These are phyloP conservation scores for Prunus armeniaca DNA, from an alignment of 306 rosid genomes.

Conservation along the genomic window DNA sequence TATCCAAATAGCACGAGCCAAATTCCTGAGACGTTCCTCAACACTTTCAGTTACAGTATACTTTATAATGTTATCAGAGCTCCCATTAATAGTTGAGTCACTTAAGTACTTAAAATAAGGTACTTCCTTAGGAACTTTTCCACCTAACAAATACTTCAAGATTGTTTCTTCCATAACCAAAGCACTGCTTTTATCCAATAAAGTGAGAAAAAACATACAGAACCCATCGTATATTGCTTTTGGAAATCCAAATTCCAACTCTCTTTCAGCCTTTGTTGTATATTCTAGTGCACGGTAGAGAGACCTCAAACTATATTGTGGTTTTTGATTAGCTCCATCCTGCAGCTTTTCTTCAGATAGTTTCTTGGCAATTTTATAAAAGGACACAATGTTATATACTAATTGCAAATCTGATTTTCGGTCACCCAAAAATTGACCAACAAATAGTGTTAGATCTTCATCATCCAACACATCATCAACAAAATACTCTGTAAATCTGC, in stretches of 20 bases:
- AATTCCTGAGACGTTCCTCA: conserved; percentile 64
- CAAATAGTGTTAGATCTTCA: conserved; percentile 68
- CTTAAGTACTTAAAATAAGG: conserved; percentile 27
- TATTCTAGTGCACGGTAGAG: conserved; percentile 91
- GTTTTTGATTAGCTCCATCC: conserved; percentile 93
- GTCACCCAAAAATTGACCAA: conserved; percentile 45
- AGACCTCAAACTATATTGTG: conserved; percentile 94
- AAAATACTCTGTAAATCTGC: conserved; percentile 89
- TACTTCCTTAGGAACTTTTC: conserved; percentile 44
- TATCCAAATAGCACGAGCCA: conserved; percentile 76
- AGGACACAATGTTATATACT: conserved; percentile 51
- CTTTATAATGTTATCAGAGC: conserved; percentile 27
- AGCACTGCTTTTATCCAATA: conserved; percentile 75
- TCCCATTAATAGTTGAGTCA: conserved; percentile 37
- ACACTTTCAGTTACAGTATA: conserved; percentile 73
- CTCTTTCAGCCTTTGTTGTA: conserved; percentile 56
- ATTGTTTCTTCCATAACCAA: conserved; percentile 60
- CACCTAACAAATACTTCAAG: conserved; percentile 42
- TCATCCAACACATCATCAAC: conserved; percentile 83
- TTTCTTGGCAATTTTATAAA: conserved; percentile 70
- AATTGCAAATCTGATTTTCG: conserved; percentile 30
- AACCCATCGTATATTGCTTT: conserved; percentile 89
- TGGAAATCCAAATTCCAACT: conserved; percentile 46
- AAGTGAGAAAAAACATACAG: conserved; percentile 75
- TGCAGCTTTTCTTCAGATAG: conserved; percentile 80